A percentile compares a stretch with the other conserved stretches of the same genome.
Conservation (phyloP, 768 basidiomycete species). For the Pulveroboletus sp. region DNA sequence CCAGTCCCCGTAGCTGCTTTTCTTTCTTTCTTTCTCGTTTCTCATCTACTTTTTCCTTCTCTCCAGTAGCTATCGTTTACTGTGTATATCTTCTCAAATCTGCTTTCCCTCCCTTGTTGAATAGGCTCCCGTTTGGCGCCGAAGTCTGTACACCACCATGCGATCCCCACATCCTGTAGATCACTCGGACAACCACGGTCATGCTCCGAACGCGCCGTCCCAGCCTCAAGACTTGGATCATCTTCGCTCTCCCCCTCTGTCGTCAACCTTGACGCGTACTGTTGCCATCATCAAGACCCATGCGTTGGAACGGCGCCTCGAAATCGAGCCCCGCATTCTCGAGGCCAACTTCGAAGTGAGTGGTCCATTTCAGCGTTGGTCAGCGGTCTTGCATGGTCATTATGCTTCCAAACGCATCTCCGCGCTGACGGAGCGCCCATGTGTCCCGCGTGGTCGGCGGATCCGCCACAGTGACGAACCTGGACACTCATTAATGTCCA, state of each 20-base stretch:
- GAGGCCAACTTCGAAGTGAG: conserved; percentile 80
- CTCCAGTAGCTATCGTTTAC: conserved; percentile 14
- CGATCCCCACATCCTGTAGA: conserved; percentile 12
- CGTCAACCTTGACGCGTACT: conserved; percentile 44
- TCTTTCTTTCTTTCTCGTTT: conserved; percentile 12
- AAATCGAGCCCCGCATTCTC: conserved; percentile 74
- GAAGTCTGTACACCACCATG: conserved; percentile 14
- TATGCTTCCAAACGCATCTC: conserved; percentile 1
- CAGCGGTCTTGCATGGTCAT: background rate
- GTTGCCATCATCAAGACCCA: conserved; percentile 83
- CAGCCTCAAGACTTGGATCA: conserved; percentile 5
- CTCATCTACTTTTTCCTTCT: background rate
- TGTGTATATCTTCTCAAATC: conserved; percentile 6
- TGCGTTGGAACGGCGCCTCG: conserved; percentile 67
- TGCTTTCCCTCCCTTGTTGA: background rate
- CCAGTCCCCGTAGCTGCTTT: conserved; percentile 6
- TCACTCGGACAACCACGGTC: conserved; percentile 13
- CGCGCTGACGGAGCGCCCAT: background rate
- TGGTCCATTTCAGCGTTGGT: conserved; percentile 4
- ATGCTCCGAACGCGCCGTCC: background rate
- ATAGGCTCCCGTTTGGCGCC: conserved; percentile 4
- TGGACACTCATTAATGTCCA: conserved; percentile 12
- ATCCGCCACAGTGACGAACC: conserved; percentile 11
- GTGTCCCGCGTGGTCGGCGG: conserved; percentile 9
- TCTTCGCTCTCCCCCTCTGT: conserved; percentile 6